Conservation (phyloP, 371 early-diverging fungal genomes). For the Quaeritorhiza haematococci region DNA sequence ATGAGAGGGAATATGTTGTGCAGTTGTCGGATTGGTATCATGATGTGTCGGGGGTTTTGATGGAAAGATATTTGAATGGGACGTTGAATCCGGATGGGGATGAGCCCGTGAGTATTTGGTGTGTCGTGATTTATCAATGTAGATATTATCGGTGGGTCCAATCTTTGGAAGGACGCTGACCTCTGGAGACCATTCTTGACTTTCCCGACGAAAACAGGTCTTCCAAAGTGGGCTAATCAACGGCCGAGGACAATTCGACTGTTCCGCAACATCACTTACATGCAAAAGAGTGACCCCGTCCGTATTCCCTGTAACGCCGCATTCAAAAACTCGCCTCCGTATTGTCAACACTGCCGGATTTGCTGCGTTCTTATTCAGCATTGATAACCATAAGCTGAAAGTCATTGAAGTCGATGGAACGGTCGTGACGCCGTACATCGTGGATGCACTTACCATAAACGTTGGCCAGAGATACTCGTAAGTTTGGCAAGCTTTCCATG, state of each 20-base stretch:
- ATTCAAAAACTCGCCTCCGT: conserved; percentile 78
- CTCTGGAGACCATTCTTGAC: not conserved
- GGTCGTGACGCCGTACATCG: conserved; percentile 42
- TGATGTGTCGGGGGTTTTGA: conserved; percentile 30
- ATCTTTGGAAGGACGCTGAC: not conserved
- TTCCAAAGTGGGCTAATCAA: not conserved
- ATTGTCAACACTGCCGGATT: conserved; percentile 72
- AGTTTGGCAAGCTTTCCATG: conserved; percentile 35
- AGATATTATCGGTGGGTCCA: conserved; percentile 10
- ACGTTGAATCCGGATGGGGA: conserved; percentile 54
- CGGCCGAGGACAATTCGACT: not conserved
- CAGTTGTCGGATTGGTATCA: conserved; percentile 62
- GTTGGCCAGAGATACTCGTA: conserved; percentile 36
- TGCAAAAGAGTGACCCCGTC: conserved; percentile 17
- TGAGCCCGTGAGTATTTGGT: conserved; percentile 56
- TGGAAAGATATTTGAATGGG: conserved; percentile 41
- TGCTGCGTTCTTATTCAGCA: conserved; percentile 68
- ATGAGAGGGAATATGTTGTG: conserved; percentile 8
- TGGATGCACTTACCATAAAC: conserved; percentile 16
- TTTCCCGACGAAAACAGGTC: not conserved
- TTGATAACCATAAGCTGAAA: conserved; percentile 71
- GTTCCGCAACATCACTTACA: conserved; percentile 30
- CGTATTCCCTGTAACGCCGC: conserved; percentile 49
- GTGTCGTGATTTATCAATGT: conserved; percentile 20
- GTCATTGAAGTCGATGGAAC: conserved; percentile 82